Percentiles rank a stretch among this genome's conserved stretches.
Evolutionary conservation across 805 yeast species (phyloP).

Genomic region (Metschnikowia aberdeeniae): DNA sequence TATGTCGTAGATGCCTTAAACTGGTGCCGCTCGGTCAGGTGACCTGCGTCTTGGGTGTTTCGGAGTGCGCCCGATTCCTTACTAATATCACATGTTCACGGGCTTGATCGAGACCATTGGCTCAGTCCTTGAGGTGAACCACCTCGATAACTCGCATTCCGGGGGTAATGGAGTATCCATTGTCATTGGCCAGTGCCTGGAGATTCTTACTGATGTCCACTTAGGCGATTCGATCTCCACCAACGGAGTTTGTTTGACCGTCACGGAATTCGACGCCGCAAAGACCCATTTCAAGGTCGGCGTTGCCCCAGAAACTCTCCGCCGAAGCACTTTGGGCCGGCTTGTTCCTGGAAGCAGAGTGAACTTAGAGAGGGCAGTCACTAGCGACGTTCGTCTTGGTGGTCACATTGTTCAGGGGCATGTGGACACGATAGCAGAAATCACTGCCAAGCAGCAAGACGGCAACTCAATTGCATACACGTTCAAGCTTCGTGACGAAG

Average conservation of each 20-base stretch:
- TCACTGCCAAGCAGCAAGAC: constrained; percentile 52
- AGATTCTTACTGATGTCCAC: constrained; percentile 73
- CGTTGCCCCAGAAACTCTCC: constrained; percentile 85
- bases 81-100: constrained; percentile 66
- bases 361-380: constrained; percentile 89
- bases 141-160: constrained; percentile 44
- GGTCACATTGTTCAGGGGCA: constrained; percentile 99
- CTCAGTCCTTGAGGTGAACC: constrained; percentile 46
- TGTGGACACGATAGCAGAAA: constrained; percentile 81
- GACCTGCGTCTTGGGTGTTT: too few species aligned
- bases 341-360: constrained; percentile 59
- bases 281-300: constrained; percentile 75
- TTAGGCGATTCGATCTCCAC: constrained; percentile 92
- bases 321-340: constrained; percentile 70
- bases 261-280: constrained; percentile 63
- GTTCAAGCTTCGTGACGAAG: constrained; percentile 62
- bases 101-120: constrained; percentile 90
- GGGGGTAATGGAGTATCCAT: constrained; percentile 78
- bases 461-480: constrained; percentile 75
- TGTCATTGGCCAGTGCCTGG: constrained; percentile 55
- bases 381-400: constrained; percentile 81
- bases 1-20: too few species aligned
- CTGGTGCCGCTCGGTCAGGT: too few species aligned
- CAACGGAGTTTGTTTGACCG: constrained; percentile 89
- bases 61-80: not conserved